These are phyloP conservation scores for Acacia concinna DNA, from an alignment of 331 rosid species.

Conservation along the genomic window DNA sequence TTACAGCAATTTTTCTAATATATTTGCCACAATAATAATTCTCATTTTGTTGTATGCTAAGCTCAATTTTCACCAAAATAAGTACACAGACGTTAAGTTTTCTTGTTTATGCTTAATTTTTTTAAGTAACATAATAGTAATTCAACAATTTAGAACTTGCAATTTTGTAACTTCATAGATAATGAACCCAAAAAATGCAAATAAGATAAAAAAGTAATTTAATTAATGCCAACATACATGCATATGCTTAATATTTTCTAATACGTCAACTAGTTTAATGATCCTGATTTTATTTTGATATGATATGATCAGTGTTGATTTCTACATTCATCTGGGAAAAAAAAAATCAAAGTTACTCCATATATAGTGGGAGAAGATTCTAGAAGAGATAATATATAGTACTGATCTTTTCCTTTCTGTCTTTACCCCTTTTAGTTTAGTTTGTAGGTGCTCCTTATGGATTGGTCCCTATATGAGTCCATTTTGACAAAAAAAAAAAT, in stretches of 20 bases:
- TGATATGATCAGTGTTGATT: background rate
- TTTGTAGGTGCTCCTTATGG: no score
- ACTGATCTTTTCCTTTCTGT: no score
- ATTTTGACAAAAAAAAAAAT: no score
- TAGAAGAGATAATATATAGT: background rate
- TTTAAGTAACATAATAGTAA: no score
- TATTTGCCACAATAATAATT: no score
- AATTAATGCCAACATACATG: background rate
- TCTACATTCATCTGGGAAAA: background rate
- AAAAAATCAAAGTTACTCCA: background rate
- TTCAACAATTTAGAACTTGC: background rate
- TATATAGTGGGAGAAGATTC: no score
- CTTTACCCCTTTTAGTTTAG: no score
- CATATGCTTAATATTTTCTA: background rate
- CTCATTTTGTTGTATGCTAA: background rate
- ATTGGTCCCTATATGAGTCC: no score
- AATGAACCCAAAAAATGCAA: background rate
- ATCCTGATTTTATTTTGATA: background rate
- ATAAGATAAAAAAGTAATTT: background rate
- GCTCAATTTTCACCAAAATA: no score
- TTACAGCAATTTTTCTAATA: no score
- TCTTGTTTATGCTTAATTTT: no score
- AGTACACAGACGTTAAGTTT: background rate
- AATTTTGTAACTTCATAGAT: background rate
- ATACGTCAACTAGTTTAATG: background rate